A percentile compares a stretch with the other conserved stretches of the same genome.
These are phyloP conservation scores for Trichocladium antarcticum DNA, from an alignment of 495 filamentous ascomycete species.

Conservation along the genomic window DNA sequence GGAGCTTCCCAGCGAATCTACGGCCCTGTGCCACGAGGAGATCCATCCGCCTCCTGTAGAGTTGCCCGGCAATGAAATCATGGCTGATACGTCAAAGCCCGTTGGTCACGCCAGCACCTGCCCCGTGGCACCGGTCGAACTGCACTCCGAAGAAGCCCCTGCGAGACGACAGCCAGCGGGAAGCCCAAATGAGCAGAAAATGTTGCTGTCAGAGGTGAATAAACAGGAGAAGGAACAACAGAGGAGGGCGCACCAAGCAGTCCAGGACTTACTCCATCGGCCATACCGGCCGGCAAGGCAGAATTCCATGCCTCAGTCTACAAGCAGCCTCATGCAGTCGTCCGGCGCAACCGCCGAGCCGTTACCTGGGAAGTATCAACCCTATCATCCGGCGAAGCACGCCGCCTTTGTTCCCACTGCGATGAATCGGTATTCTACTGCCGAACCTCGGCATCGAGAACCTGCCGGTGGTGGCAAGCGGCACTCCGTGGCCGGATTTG, in stretches of 20 bases:
- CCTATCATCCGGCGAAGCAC: constrained; percentile 24
- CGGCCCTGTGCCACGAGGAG: constrained; percentile 26
- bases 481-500: constrained; percentile 6
- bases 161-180: not conserved
- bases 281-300: constrained; percentile 6
- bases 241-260: constrained; percentile 6
- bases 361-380: constrained; percentile 17
- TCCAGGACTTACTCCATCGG: constrained; percentile 12
- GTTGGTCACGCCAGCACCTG: constrained; percentile 14
- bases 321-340: not conserved
- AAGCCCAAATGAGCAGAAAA: constrained; percentile 6
- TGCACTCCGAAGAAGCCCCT: constrained; percentile 15
- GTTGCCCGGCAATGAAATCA: constrained; percentile 22
- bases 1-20: constrained; percentile 32
- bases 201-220: not conserved
- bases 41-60: constrained; percentile 35
- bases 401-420: constrained; percentile 3
- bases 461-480: constrained; percentile 6
- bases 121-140: constrained; percentile 27
- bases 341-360: not conserved
- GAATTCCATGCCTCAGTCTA: constrained; percentile 5
- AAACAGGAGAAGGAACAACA: constrained; percentile 1
- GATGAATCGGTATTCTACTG: constrained; percentile 8
- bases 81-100: constrained; percentile 12
- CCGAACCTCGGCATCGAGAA: not conserved